Base-by-base conservation (phyloP, 192 early-diverging fungal species). In the Backusella tuberculispora region DNA sequence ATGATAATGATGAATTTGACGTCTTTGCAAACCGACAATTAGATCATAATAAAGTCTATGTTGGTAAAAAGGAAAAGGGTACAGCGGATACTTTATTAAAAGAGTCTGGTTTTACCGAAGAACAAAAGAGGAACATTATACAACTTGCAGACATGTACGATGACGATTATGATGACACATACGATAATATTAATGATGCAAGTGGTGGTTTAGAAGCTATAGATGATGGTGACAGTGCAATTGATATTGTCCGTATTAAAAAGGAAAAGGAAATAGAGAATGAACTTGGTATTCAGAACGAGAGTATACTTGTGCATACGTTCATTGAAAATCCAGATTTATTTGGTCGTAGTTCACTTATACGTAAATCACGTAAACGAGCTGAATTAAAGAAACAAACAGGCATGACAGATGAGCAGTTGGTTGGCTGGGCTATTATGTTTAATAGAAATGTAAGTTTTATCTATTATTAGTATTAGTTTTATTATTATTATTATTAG, bases 1-100 rank as follows among this genome's bases (percentile, higher is more conserved):
- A 94, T 83, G 96, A 98, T 81, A 91, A 92, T 46, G 97, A 98
- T 76, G 94, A 95, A 73, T 97, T 98, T 83, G 96, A 98, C 72
- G 88, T 97, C 7, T 95, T 97, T 81, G 77, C 84, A 37, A 86
- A 88, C 65, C 81, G 86, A 10, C 80, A 78, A 4, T 79, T 95
- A 8, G 90, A 95, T 75, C 76, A 82, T 72, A 80, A 76, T 37
- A 92, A 90, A 46, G 89, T 95, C 24, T 85, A 87, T 53, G 81
- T 84, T 46, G 94, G 95, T 69, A 98, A 96, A 81, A 85, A 87
- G 72, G 79, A 84, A 86, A 92, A 81, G 50, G 78, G 76, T 13
- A 82, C 83, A 21, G 83, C 74, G 14, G 83, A 84, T 2, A 75
- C 79, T 24, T 69, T 87, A 15, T 76, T 91, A 65, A 80, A 88